phyloP scores from a whole-genome alignment of 2,329 filamentous ascomycete species.

The Penicillium janthinellum region DNA sequence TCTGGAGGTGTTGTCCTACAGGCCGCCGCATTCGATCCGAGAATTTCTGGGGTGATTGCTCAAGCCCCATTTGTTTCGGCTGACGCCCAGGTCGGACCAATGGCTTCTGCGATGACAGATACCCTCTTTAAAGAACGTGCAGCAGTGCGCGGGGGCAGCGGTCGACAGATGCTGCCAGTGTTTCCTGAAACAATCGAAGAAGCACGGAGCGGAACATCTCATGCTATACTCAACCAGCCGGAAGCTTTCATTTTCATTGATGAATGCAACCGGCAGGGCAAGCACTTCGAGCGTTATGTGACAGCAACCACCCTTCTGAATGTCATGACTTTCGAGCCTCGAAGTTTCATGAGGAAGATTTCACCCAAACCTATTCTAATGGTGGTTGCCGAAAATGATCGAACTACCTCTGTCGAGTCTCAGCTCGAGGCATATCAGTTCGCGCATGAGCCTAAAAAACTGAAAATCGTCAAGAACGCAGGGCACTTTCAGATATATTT shows the following conservation, averaged over 20 bases:
- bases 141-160: too few species aligned
- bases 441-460: too few species aligned
- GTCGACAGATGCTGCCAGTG: too few species aligned
- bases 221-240: background rate
- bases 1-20: background rate
- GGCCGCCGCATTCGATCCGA: background rate
- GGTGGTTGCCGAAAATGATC: background rate
- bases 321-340: background rate
- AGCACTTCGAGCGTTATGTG: background rate
- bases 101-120: too few species aligned
- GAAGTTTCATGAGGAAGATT: background rate
- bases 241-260: background rate
- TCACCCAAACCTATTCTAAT: background rate
- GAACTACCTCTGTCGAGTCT: too few species aligned
- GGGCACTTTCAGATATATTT: too few species aligned
- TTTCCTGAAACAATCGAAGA: too few species aligned
- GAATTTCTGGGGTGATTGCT: background rate
- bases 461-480: too few species aligned
- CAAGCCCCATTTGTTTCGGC: background rate
- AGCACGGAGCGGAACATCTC: background rate
- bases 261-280: background rate
- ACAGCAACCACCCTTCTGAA: background rate
- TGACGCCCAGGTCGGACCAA: background rate
- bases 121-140: too few species aligned
- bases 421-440: too few species aligned